Base-by-base conservation (phyloP, 495 filamentous ascomycete genomes). In the Aspergillus ostianus region DNA sequence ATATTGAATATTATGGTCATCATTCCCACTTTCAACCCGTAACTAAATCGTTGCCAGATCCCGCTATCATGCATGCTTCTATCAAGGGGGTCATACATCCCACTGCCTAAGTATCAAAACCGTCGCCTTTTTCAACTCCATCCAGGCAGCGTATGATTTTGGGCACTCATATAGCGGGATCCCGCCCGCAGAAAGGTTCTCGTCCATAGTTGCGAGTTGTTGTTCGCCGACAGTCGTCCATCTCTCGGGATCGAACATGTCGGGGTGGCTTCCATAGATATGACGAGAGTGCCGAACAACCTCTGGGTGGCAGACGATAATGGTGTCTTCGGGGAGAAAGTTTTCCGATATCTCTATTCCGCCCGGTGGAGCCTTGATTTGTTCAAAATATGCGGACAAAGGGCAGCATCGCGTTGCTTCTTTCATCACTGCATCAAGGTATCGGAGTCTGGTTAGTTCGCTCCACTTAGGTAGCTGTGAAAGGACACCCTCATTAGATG, bases 171-270 rank as follows among this genome's bases (percentile, higher is more conserved):
- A 45, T 3, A 48, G 19, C 8, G 47, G 53, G 18, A 46, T 26
- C 17, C 12, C 41, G 15, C 62, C 60, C 5, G 56, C 55, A 17
- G 65, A 46, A 20, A 70, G 23, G 9, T 7, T 44, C 18, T 64
- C 51, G 3, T 59, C 44, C 67, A 70, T 67, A 13, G 5, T 6
- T 10, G 15, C 18, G 2, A 52, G 49, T 3, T 48, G 55, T 9
- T 46, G 58, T 2, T 0, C 19, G 36, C 55, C 32, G 7, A 51
- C 41, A 32, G 12, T 47, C 7, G 84, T 70, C 82, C 83, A 86
- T 36, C 83, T 65, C 56, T 82, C 82, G 0, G 84, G 83, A 2
- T 77, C 67, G 54, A 82, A 86, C 3, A 60, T 32, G 51, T 77
- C 67, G 4, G 71, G 70, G 57, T 84, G 78, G 15, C 70, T 64